A percentile compares a stretch with the other conserved stretches of the same genome.
Conservation (phyloP, 768 basidiomycete genomes). For the Boletellus ananas region DNA sequence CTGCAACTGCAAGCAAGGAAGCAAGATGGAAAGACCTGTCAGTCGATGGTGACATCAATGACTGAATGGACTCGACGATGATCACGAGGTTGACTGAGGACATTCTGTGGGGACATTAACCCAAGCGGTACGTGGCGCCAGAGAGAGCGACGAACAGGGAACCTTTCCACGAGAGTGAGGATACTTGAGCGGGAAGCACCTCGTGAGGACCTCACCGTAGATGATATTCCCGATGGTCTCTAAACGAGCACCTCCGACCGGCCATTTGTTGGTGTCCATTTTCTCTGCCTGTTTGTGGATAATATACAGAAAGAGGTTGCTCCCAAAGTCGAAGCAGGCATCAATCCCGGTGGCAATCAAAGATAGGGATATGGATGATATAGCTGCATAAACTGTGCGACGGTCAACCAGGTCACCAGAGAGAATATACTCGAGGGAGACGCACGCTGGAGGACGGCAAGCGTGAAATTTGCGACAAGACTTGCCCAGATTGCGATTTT, state of each 20-base stretch:
- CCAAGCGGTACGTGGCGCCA: background rate
- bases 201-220: slow-evolving; percentile 50
- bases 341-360: slow-evolving; percentile 90
- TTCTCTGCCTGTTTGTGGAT: slow-evolving; percentile 67
- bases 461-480: slow-evolving; percentile 67
- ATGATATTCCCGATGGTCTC: slow-evolving; percentile 88
- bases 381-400: slow-evolving; percentile 80
- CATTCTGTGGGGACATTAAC: slow-evolving; percentile 54
- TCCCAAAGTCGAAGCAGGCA: slow-evolving; percentile 79
- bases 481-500: slow-evolving; percentile 86
- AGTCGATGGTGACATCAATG: slow-evolving; percentile 59
- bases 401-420: background rate
- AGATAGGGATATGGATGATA: slow-evolving; percentile 78
- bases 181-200: background rate
- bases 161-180: slow-evolving; percentile 34
- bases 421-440: background rate
- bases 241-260: slow-evolving; percentile 84
- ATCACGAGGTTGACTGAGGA: slow-evolving; percentile 87
- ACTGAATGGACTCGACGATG: slow-evolving; percentile 79
- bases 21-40: slow-evolving; percentile 68
- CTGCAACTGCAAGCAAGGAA: slow-evolving; percentile 76
- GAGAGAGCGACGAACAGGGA: slow-evolving; percentile 35
- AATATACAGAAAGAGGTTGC: slow-evolving; percentile 77
- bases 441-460: slow-evolving; percentile 70
- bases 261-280: slow-evolving; percentile 85